Evolutionary conservation across 2,329 filamentous ascomycete species (phyloP), one percentile per base, ranked within the genome.

Genomic region (Ophiostoma tasmaniense): DNA sequence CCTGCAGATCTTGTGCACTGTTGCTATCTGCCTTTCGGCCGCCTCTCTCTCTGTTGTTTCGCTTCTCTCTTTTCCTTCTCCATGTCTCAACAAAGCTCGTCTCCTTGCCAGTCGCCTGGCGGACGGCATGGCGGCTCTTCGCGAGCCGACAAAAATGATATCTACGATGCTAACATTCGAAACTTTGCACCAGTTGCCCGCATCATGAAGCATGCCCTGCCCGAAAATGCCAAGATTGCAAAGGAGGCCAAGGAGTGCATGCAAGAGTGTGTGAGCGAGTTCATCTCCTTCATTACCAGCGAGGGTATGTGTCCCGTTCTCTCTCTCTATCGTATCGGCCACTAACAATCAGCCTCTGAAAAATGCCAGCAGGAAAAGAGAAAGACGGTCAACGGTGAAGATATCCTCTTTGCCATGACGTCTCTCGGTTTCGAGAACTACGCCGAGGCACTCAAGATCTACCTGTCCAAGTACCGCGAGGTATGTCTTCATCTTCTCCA

Each of bases 191-290:
- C 90, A 99, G 95, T 99, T 76, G 95, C 95, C 73, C 90, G 95
- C 69, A 98, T 99, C 79, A 99, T 99, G 95, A 99, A 99, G 81
- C 90, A 93, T 75, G 95, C 95, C 7, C 85, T 99, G 66, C 95
- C 95, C 67, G 95, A 99, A 73, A 99, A 99, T 77, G 95, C 95
- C 74, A 99, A 99, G 81, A 99, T 99, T 71, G 93, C 93, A 71
- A 99, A 99, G 78, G 95, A 99, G 78, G 95, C 95, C 69, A 99
- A 99, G 80, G 95, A 99, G 79, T 99, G 95, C 81, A 98, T 99
- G 95, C 95, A 99, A 80, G 95, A 99, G 80, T 99, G 95, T 77
- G 95, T 99, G 70, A 97, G 93, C 88, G 95, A 99, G 81, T 99
- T 99, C 80, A 99, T 99, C 83, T 97, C 92, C 7, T 99, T 99